Base-by-base conservation (phyloP, 805 yeast genomes). In the Kuraishia hungarica region DNA sequence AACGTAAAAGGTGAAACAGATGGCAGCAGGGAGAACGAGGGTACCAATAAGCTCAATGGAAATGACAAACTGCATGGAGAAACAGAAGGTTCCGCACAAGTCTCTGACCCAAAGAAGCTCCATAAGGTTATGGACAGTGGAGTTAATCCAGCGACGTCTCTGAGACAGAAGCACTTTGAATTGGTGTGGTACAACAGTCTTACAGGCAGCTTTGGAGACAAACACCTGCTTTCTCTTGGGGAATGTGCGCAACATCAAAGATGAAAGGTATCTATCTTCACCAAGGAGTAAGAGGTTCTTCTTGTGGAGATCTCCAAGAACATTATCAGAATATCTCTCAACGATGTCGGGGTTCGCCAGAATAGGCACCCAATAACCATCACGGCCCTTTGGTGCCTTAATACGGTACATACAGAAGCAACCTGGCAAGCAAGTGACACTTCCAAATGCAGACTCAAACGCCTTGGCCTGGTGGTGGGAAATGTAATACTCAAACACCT, bases 121-220 rank as follows among this genome's bases (percentile, higher is more conserved):
- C 83, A 92, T 80, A 69, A 91, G 79, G 65, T 91, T 91, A 70
- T 91, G 97, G 43, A 91, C 92, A 0, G 97, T 92, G 3, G 97
- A 91, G 69, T 91, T 91, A 62, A 91, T 91, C 97, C 97, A 91
- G 68, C 97, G 87, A 73, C 97, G 89, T 68, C 97, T 86, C 68
- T 91, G 97, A 1, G 97, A 91, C 51, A 91, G 74, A 59, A 91
- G 75, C 51, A 91, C 94, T 59, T 72, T 78, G 67, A 91, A 91
- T 52, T 78, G 77, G 62, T 85, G 87, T 0, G 97, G 97, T n/a
- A 86, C 97, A 58, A 89, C 72, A 0, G 97, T 91, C 65, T 89
- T 89, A 73, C 97, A 91, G 2, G 88, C 93, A 5, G 97, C 97
- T 67, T 89, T 89, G 1, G 96, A 86, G 13, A 92, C 85, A 67